These are phyloP conservation scores for Candida adriatica DNA, from an alignment of 805 yeast species.

Conservation along the genomic window DNA sequence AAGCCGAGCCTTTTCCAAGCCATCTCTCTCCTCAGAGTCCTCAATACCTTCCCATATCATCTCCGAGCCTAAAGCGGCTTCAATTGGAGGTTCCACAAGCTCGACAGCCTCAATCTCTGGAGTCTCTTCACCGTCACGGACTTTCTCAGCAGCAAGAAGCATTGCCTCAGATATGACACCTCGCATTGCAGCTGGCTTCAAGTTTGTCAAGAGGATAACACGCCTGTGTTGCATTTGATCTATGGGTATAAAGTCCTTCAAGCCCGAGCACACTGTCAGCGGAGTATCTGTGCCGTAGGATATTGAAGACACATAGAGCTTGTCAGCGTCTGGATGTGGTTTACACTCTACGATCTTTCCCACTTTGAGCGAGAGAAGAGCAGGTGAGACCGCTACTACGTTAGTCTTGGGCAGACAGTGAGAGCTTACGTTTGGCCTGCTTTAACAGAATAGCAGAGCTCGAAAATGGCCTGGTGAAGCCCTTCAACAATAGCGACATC, in stretches of 20 bases:
- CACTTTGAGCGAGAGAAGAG: slow-evolving; percentile 31
- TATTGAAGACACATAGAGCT: slow-evolving; percentile 49
- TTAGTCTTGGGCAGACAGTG: too few species aligned
- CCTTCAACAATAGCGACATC: too few species aligned
- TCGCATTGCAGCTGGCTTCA: slow-evolving; percentile 57
- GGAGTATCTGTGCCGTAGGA: not conserved
- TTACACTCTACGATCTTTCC: slow-evolving; percentile 42
- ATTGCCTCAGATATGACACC: slow-evolving; percentile 59
- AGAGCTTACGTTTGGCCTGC: too few species aligned
- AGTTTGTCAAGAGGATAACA: slow-evolving; percentile 50
- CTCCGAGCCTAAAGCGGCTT: slow-evolving; percentile 31
- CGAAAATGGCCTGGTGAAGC: too few species aligned
- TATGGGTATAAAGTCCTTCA: slow-evolving; percentile 37
- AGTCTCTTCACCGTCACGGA: slow-evolving; percentile 7
- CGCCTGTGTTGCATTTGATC: slow-evolving; percentile 31
- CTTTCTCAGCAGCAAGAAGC: slow-evolving; percentile 51
- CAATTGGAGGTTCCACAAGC: slow-evolving; percentile 39
- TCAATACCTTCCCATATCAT: slow-evolving; percentile 30
- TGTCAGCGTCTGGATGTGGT: slow-evolving; percentile 52
- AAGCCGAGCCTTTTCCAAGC: slow-evolving; percentile 5
- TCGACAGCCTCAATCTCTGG: slow-evolving; percentile 29
- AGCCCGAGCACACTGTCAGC: slow-evolving; percentile 51
- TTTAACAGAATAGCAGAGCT: too few species aligned
- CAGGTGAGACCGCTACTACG: slow-evolving; percentile 11
- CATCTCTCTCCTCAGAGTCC: slow-evolving; percentile 1